Evolutionary conservation across 2,329 filamentous ascomycete species (phyloP).

Genomic region (Aspergillus japonicus): DNA sequence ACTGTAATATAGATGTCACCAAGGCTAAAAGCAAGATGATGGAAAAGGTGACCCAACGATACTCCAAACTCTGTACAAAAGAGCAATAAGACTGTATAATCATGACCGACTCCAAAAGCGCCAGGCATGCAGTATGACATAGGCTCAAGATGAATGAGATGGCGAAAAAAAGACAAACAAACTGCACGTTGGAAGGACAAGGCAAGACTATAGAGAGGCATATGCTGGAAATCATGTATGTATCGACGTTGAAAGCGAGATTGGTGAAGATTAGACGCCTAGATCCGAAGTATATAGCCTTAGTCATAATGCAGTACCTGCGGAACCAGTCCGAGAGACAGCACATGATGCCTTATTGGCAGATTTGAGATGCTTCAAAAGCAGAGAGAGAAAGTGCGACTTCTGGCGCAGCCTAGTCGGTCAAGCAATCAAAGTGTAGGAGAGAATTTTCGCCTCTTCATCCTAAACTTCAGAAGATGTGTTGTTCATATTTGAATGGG

Average conservation of each 20-base stretch:
- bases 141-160: constrained; percentile 3
- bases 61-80: constrained; percentile 18
- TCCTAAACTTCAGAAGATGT: background rate
- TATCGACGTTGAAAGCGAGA: background rate
- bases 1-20: constrained; percentile 4
- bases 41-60: constrained; percentile 18
- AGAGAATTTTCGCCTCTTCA: background rate
- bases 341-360: constrained; percentile 5
- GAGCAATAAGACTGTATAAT: constrained; percentile 15
- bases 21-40: constrained; percentile 9
- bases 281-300: constrained; percentile 8
- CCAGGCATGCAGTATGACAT: constrained; percentile 27
- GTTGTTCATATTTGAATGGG: constrained; percentile 46
- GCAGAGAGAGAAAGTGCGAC: constrained; percentile 1
- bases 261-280: background rate
- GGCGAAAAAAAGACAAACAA: background rate
- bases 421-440: background rate
- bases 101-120: constrained; percentile 25
- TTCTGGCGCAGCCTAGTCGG: constrained; percentile 18
- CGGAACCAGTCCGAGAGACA: constrained; percentile 22
- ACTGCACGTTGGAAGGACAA: background rate
- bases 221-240: background rate
- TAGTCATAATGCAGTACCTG: constrained; percentile 12
- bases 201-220: background rate
- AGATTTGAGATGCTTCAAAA: background rate